Evolutionary conservation across 495 filamentous ascomycete species (phyloP), one percentile per base, ranked within the genome.

Genomic region (Entonaema liquescens): DNA sequence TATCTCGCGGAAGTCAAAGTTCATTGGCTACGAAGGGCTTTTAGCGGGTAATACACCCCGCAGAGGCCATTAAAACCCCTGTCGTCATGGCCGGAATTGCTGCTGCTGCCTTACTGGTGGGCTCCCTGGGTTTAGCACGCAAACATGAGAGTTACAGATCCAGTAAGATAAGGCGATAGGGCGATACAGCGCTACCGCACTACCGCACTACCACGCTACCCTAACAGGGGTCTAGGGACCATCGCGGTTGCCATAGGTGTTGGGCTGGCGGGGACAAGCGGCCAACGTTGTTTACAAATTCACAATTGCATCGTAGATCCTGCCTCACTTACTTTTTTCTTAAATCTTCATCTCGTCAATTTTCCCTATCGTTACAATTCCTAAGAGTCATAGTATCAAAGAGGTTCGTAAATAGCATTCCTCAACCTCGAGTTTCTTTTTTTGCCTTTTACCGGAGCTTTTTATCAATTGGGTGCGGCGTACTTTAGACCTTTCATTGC

Each of bases 331-430:
- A 21, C 15, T 35, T 33, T 29, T 56, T 31, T 31, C 17, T 61
- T 47, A 36, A 31, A 12, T 52, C 49, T 67, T 26, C 58, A 28
- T 59, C 56, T 40, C 35, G 35, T 35, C 50, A 64, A 64, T 38
- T 54, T 29, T 55, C 35, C 19, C 38, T 65, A 29, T 40, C 26
- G 11, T 53, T 36, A 13, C 42, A 62, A 33, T 62, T 63, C 57
- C 60, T 68, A 42, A 62, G 35, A 33, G 33, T 52, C 59, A 35
- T 42, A 62, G 52, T 40, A 47, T 66, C 44, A 73, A 73, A 70
- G 53, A 77, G 69, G 75, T 77, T 59, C 49, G 75, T 77, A 60
- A 29, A 54, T 65, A 56, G 40, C 67, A 70, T 74, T 63, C 64
- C 67, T 66, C 52, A 33, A 35, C 44, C 57, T 59, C 17, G 35